Conservation (phyloP, 176 grass and related monocot genomes). For the Echinochloa phyllopogon region DNA sequence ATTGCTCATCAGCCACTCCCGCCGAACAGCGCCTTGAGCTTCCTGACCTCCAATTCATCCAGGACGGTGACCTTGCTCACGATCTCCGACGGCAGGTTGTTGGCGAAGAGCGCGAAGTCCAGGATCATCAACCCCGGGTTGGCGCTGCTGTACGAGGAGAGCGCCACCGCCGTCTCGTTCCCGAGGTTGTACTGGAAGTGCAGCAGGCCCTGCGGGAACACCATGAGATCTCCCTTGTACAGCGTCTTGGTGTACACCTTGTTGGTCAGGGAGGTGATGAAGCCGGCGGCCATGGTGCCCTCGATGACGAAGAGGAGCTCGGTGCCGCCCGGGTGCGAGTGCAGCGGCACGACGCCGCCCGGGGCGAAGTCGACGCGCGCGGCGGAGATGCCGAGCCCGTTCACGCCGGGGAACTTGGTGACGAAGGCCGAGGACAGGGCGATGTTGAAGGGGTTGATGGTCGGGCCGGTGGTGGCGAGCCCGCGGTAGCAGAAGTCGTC, state of each 20-base stretch:
- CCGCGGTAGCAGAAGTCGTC: slow-evolving; percentile 53
- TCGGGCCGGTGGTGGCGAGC: slow-evolving; percentile 33
- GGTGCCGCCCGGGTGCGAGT: slow-evolving; percentile 61
- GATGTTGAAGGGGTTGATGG: slow-evolving; percentile 32
- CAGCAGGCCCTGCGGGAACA: slow-evolving; percentile 63
- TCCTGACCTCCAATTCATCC: slow-evolving; percentile 42
- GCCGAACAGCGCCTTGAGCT: slow-evolving; percentile 66
- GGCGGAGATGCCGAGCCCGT: slow-evolving; percentile 63
- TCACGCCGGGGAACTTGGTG: slow-evolving; percentile 48
- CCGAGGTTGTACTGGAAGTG: slow-evolving; percentile 72
- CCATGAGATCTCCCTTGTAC: slow-evolving; percentile 42
- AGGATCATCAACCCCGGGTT: slow-evolving; percentile 61
- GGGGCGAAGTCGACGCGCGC: slow-evolving; percentile 39
- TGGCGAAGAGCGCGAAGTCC: slow-evolving; percentile 56
- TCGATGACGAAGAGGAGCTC: slow-evolving; percentile 58
- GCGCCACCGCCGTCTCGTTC: slow-evolving; percentile 20
- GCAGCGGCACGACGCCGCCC: slow-evolving; percentile 56
- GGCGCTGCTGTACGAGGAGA: slow-evolving; percentile 53
- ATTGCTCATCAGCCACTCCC: not conserved
- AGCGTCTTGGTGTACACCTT: slow-evolving; percentile 43
- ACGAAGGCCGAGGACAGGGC: slow-evolving; percentile 46
- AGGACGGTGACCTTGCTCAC: slow-evolving; percentile 42
- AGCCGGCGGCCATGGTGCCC: slow-evolving; percentile 43
- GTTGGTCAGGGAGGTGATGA: slow-evolving; percentile 48
- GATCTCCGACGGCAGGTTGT: slow-evolving; percentile 42